phyloP scores from a whole-genome alignment of 257 asterid genomes.

The Capsicum baccatum region DNA sequence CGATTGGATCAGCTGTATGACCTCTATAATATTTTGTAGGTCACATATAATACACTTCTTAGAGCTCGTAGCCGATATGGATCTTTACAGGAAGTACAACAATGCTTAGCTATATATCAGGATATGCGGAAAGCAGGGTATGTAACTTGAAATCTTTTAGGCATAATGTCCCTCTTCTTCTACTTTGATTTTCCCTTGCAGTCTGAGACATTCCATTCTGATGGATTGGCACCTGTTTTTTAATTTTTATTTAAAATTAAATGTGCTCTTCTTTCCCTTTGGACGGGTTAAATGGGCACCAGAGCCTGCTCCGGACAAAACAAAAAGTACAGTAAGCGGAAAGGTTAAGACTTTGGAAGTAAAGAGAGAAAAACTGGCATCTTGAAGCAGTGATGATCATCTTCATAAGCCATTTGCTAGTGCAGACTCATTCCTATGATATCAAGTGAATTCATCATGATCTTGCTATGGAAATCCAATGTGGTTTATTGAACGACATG shows the following conservation, averaged over 20 bases:
- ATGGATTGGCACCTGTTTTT: not conserved
- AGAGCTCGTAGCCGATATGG: constrained; percentile 80
- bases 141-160: constrained; percentile 11
- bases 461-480: not conserved
- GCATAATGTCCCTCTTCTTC: not conserved
- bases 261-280: not conserved
- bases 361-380: not conserved
- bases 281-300: not conserved
- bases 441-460: not conserved
- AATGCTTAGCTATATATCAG: constrained; percentile 82
- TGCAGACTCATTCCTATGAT: constrained; percentile 11
- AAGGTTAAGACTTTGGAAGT: not conserved
- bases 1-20: constrained; percentile 23
- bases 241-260: not conserved
- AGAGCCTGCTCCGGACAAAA: not conserved
- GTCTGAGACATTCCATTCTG: not conserved
- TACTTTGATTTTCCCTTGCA: constrained; percentile 1
- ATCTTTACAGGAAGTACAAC: constrained; percentile 82
- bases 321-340: not conserved
- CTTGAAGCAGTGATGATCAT: constrained; percentile 15
- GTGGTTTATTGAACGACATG: constrained; percentile 1
- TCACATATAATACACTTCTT: constrained; percentile 88
- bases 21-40: constrained; percentile 52
- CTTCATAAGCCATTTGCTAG: not conserved
- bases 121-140: constrained; percentile 98